Conservation (phyloP, 169 alveolate genomes). For the Miamiensis avidus region DNA sequence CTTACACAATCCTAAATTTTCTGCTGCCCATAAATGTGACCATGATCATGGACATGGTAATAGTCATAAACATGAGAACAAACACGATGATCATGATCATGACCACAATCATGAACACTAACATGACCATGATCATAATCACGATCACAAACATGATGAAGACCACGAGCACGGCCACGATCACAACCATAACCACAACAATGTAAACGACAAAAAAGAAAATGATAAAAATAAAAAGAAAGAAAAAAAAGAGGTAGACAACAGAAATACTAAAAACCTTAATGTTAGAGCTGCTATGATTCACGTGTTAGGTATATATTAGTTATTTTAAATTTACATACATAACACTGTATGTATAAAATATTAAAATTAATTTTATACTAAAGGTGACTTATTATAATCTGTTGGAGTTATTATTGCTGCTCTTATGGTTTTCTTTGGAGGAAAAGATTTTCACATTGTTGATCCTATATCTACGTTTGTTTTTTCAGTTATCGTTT, state of each 20-base stretch:
- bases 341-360: no score
- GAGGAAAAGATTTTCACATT: conserved; percentile 43
- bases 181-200: neutral
- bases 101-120: conserved; percentile 27
- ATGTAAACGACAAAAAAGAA: neutral
- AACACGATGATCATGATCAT: conserved; percentile 10
- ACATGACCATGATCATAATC: conserved; percentile 30
- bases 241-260: neutral
- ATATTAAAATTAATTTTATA: conserved; percentile 57
- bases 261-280: conserved; percentile 62
- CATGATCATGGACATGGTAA: conserved; percentile 24
- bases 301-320: conserved; percentile 88
- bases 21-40: neutral
- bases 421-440: conserved; percentile 58
- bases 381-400: conserved; percentile 73
- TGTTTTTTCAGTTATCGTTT: conserved; percentile 46
- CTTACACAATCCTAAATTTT: conserved; percentile 50
- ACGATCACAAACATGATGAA: conserved; percentile 29
- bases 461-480: conserved; percentile 60
- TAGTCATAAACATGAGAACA: conserved; percentile 25
- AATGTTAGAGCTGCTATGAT: conserved; percentile 93
- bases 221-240: neutral
- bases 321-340: no score
- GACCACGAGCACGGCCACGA: neutral
- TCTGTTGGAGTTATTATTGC: conserved; percentile 72